Evolutionary conservation across 73 alveolate species (phyloP).

Genomic region (Paramecium sexaurelia): DNA sequence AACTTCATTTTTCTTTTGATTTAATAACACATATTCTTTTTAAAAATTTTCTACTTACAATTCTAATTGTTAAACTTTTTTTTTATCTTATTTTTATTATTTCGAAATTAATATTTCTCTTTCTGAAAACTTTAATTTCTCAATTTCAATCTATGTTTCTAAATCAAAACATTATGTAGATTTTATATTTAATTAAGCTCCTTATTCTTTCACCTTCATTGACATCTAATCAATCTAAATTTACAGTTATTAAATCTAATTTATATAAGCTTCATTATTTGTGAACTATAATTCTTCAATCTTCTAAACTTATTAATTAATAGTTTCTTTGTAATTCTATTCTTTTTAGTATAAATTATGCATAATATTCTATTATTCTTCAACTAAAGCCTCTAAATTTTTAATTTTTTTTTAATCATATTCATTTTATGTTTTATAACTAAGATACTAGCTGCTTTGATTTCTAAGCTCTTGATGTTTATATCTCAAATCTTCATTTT

Average conservation of each 20-base stretch:
- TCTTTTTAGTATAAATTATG: background rate
- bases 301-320: background rate
- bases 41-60: background rate
- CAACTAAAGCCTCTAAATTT: background rate
- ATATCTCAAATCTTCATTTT: background rate
- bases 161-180: background rate
- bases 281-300: background rate
- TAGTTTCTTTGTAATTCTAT: background rate
- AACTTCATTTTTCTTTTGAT: background rate
- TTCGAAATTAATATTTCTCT: background rate
- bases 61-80: background rate
- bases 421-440: slow-evolving; percentile 6
- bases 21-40: background rate
- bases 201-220: background rate
- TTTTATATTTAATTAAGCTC: background rate
- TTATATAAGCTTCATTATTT: background rate
- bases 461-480: slow-evolving; percentile 18
- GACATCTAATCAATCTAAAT: background rate
- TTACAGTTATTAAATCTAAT: background rate
- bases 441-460: background rate
- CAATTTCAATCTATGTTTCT: background rate
- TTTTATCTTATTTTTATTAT: background rate
- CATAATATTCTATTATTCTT: background rate
- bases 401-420: background rate
- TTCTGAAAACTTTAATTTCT: background rate